phyloP scores from a whole-genome alignment of 768 basidiomycete species.

The Boletus bicolor region DNA sequence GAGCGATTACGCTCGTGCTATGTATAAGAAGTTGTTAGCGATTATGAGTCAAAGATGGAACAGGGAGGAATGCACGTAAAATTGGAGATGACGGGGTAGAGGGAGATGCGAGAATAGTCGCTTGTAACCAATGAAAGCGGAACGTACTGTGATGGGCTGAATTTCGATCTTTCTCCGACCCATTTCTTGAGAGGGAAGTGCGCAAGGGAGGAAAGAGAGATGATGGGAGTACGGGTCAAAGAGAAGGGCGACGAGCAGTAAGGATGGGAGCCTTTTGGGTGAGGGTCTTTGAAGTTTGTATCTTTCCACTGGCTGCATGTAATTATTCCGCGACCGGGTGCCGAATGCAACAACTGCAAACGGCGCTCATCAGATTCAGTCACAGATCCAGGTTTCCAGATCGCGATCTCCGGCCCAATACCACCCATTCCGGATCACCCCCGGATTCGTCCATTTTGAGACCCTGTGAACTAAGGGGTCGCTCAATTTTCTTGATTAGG shows the following conservation, averaged over 20 bases:
- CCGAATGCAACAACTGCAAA: conserved; percentile 36
- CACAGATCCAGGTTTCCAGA: conserved; percentile 27
- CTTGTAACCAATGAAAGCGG: conserved; percentile 6
- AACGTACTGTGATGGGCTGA: conserved; percentile 71
- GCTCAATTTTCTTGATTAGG: background rate
- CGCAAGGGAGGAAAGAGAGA: background rate
- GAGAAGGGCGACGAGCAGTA: conserved; percentile 18
- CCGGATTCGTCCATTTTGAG: conserved; percentile 25
- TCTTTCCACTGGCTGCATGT: conserved; percentile 34
- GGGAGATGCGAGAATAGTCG: conserved; percentile 22
- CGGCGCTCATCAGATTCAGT: conserved; percentile 35
- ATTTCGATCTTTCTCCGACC: conserved; percentile 82
- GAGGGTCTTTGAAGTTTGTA: conserved; percentile 33
- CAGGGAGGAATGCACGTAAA: conserved; percentile 25
- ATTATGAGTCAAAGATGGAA: conserved; percentile 32
- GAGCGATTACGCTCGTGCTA: conserved; percentile 91
- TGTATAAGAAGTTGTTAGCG: conserved; percentile 40
- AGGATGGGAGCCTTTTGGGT: conserved; percentile 33
- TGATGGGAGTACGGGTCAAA: conserved; percentile 22
- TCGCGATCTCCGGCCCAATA: conserved; percentile 9
- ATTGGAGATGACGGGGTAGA: conserved; percentile 25
- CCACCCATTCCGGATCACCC: conserved; percentile 23
- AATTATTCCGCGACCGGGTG: conserved; percentile 40
- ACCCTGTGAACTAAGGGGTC: conserved; percentile 15
- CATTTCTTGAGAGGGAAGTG: conserved; percentile 38